Evolutionary conservation across 1,284 basidiomycete genomes (phyloP).

Genomic region (Microbotryomycetes sp.): DNA sequence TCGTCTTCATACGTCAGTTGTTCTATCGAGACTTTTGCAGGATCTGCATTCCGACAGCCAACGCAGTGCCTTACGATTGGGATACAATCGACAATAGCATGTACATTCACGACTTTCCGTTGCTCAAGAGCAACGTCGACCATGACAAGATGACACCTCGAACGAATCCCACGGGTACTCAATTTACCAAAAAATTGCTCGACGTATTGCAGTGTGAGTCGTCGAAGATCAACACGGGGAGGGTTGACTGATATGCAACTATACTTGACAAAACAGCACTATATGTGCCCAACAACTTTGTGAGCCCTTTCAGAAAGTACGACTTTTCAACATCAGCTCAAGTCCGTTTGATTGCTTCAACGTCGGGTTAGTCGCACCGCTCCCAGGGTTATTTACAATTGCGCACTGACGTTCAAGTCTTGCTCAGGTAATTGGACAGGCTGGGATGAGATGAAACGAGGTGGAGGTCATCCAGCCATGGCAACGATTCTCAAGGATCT

Average conservation of each 20-base stretch:
- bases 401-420: background rate
- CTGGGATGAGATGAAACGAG: background rate
- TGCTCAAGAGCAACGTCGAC: background rate
- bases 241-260: background rate
- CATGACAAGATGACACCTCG: background rate
- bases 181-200: slow-evolving; percentile 16
- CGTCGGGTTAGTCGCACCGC: slow-evolving; percentile 15
- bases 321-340: slow-evolving; percentile 14
- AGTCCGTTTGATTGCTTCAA: slow-evolving; percentile 17
- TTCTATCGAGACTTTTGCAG: slow-evolving; percentile 18
- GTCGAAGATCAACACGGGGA: background rate
- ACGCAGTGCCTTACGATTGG: slow-evolving; percentile 27
- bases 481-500: slow-evolving; percentile 18
- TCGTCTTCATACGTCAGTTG: slow-evolving; percentile 2
- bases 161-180: slow-evolving; percentile 23
- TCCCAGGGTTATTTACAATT: background rate
- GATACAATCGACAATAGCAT: slow-evolving; percentile 25
- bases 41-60: slow-evolving; percentile 29
- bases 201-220: slow-evolving; percentile 1
- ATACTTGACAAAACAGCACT: background rate
- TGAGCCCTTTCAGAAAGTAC: slow-evolving; percentile 1
- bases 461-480: slow-evolving; percentile 21
- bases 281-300: slow-evolving; percentile 7
- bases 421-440: slow-evolving; percentile 5
- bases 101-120: slow-evolving; percentile 31